Base-by-base conservation (phyloP, 306 rosid genomes). In the Prunus mongolica region DNA sequence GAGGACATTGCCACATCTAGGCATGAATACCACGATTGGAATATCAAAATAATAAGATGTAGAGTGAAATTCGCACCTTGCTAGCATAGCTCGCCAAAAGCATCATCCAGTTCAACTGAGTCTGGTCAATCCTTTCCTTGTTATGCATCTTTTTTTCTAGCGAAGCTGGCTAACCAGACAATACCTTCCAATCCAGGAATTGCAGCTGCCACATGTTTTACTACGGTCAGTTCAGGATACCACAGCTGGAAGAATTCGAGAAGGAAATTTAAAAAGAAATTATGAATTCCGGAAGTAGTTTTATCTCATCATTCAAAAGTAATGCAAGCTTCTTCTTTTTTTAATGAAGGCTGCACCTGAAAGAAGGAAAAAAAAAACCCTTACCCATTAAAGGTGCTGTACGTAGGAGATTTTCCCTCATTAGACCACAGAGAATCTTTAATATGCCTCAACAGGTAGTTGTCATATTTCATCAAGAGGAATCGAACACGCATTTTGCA, bases 31-130 rank as follows among this genome's bases (percentile, higher is more conserved):
- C 46, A 51, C 7, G 18, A 22, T 2, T 49, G 34, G 20, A 32
- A 20, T 34, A 55, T 34, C 14, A 41, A 50, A 6, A 54, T 38
- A 69, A 67, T 22, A 67, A 32, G 16, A 57, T 38, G 56, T 32
- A 44, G 25, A 38, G 69, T 25, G 50, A 56, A 60, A 69, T 34
- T 24, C 69, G 69, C 65, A 88, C 85, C 81, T 82, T 73, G 86
- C 55, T 60, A 72, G 69, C 77, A 70, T 52, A 49, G 38, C 84
- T 41, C 50, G 22, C 80, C 67, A 10, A 66, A 74, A 74, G 75
- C 61, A 56, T n/a, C 54, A 63, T 75, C 76, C 41, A 28, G 71
- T 76, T 80, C 75, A 75, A 79, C 74, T 52, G 50, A 76, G 82
- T 74, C 46, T 63, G 71, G 75, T 71, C 65, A 32, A 54, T 71